Base-by-base conservation (phyloP, 2,329 filamentous ascomycete genomes). In the Cladosporium sp. region DNA sequence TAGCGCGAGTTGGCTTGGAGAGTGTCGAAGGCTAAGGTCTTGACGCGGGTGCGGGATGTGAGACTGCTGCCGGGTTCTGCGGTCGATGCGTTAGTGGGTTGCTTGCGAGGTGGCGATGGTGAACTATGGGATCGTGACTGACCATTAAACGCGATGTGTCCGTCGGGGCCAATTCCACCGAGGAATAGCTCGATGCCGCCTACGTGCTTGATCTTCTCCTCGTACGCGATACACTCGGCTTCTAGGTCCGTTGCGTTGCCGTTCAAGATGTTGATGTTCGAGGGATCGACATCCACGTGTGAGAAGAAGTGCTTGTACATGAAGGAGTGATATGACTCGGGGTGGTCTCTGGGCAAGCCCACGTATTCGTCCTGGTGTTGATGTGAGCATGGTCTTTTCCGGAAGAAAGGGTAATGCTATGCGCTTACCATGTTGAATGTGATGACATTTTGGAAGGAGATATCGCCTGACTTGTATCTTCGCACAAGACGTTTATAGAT, bases 291-390 rank as follows among this genome's bases (percentile, higher is more conserved):
- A 75, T 96, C 91, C 72, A 95, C 89, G 69, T 88, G 91, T 52
- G 90, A 91, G 83, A 96, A 96, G 83, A 96, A 92, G 80, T 95
- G 85, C 79, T 91, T 91, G 86, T 93, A 96, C 92, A 96, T 95
- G 82, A 95, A 96, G 70, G 89, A 91, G 81, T 96, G 92, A 80
- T 96, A 96, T 73, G 89, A 92, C 77, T 95, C 89, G 14, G 91
- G 88, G 76, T 96, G 91, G 72, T 93, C 91, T 73, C 91, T 88
- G 37, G 91, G 89, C 68, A 96, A 86, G 65, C 90, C 91, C 70
- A 95, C 91, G 74, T 96, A 96, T 80, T 96, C 92, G 79, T 96
- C 92, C 88, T 90, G 70, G 33, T 14, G 10, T 62, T 35, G 28
- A 12, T 10, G 26, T 59, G 23, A 59, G 56, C 26, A n/a, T 16